Percentiles rank a stretch among this genome's conserved stretches.
phyloP scores from a whole-genome alignment of 75 land plant genomes.

The Pseudotsuga menziesii region DNA sequence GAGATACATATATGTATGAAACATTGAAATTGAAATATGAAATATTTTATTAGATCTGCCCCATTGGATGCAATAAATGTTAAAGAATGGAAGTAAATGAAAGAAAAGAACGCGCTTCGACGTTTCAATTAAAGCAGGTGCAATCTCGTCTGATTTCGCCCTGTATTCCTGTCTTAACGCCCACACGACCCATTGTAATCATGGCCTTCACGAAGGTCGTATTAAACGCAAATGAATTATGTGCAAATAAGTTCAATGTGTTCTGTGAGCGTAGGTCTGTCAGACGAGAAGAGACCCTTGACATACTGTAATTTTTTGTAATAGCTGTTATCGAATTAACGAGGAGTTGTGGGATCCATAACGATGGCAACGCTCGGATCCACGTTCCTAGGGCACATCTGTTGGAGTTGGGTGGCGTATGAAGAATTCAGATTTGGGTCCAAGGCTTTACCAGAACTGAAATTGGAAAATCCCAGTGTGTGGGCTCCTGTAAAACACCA shows the following conservation, averaged over 20 bases:
- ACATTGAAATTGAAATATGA: too few species aligned
- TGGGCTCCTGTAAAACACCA: conserved; percentile 58
- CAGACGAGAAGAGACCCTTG: conserved; percentile 62
- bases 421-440: conserved; percentile 54
- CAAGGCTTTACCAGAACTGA: conserved; percentile 52
- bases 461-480: conserved; percentile 41
- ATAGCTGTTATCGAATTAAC: conserved; percentile 52
- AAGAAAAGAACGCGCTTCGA: too few species aligned
- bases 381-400: conserved; percentile 50
- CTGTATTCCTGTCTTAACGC: conserved; percentile 42
- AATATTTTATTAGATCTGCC: too few species aligned
- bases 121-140: too few species aligned
- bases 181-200: conserved; percentile 56
- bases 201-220: conserved; percentile 44
- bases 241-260: conserved; percentile 35
- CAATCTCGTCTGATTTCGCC: too few species aligned
- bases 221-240: conserved; percentile 25
- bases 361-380: conserved; percentile 50
- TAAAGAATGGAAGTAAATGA: too few species aligned
- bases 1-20: too few species aligned
- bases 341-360: conserved; percentile 61
- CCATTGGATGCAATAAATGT: too few species aligned
- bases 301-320: conserved; percentile 44
- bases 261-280: conserved; percentile 42
- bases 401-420: conserved; percentile 46